Percentiles rank a stretch among this genome's conserved stretches.
These are phyloP conservation scores for Tylopilus sp. DNA, from an alignment of 768 basidiomycete genomes.

Conservation along the genomic window DNA sequence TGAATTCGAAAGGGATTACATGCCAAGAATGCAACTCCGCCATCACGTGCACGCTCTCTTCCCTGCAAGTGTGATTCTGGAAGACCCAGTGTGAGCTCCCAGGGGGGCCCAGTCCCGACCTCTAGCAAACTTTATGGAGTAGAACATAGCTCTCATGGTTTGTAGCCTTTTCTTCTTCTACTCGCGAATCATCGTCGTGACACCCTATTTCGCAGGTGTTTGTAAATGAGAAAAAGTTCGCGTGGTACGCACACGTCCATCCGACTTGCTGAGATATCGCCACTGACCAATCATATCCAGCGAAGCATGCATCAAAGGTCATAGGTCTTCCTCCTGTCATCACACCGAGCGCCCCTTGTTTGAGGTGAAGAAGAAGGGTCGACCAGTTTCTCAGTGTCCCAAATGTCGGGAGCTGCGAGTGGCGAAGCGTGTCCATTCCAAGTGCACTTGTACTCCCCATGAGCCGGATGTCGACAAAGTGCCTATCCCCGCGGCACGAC, in stretches of 20 bases:
- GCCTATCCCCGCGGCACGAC: conserved; percentile 31
- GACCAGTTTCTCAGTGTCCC: conserved; percentile 87
- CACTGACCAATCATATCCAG: conserved; percentile 37
- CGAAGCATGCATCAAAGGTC: conserved; percentile 92
- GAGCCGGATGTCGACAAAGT: conserved; percentile 27
- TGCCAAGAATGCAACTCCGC: conserved; percentile 10
- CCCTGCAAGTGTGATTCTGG: no score
- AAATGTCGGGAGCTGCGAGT: conserved; percentile 81
- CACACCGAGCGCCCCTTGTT: conserved; percentile 89
- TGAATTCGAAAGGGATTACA: neutral
- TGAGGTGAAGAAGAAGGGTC: conserved; percentile 90
- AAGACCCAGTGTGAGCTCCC: no score
- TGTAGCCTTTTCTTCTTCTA: neutral
- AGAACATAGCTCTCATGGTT: conserved; percentile 19
- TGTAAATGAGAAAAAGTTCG: conserved; percentile 69
- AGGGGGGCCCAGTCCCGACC: neutral
- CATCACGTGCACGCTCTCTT: neutral
- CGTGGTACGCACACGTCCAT: conserved; percentile 53
- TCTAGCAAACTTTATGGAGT: conserved; percentile 13
- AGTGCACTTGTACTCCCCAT: conserved; percentile 65
- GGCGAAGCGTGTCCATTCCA: conserved; percentile 77
- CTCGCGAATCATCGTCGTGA: neutral
- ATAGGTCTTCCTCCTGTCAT: conserved; percentile 84
- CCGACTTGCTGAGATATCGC: neutral
- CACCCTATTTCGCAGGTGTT: conserved; percentile 48